Evolutionary conservation across 2,329 filamentous ascomycete genomes (phyloP).

Genomic region (Byssoonygena ceratinophila): DNA sequence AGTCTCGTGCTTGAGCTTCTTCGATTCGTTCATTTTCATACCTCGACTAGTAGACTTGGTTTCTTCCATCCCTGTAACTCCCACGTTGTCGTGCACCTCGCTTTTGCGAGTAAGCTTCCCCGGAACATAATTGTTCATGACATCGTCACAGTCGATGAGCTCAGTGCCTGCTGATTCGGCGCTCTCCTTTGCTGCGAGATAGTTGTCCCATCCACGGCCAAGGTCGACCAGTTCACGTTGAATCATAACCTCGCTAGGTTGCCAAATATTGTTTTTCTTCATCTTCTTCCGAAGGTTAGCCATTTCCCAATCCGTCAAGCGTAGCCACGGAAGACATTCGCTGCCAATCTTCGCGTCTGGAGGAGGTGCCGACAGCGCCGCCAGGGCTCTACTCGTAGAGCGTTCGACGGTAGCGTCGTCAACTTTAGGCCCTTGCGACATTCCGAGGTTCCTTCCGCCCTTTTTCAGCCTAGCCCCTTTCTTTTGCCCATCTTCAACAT

Average conservation of each 20-base stretch:
- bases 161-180: slow-evolving; percentile 43
- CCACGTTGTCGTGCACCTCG: slow-evolving; percentile 30
- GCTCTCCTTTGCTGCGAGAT: slow-evolving; percentile 40
- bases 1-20: slow-evolving; percentile 50
- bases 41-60: slow-evolving; percentile 47
- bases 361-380: slow-evolving; percentile 49
- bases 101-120: slow-evolving; percentile 33
- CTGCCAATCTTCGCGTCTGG: slow-evolving; percentile 50
- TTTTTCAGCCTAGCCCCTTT: slow-evolving; percentile 9
- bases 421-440: neutral
- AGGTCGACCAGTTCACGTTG: slow-evolving; percentile 51
- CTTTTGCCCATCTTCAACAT: neutral
- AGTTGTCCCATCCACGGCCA: slow-evolving; percentile 45
- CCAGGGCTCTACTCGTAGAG: slow-evolving; percentile 52
- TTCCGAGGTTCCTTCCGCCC: slow-evolving; percentile 5
- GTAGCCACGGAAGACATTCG: slow-evolving; percentile 52
- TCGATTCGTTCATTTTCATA: slow-evolving; percentile 52
- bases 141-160: slow-evolving; percentile 48
- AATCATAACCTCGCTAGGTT: slow-evolving; percentile 57
- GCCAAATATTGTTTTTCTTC: slow-evolving; percentile 63
- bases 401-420: slow-evolving; percentile 35
- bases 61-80: slow-evolving; percentile 30
- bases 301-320: slow-evolving; percentile 58
- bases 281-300: slow-evolving; percentile 55
- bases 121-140: slow-evolving; percentile 30